Evolutionary conservation across 805 yeast genomes (phyloP), one percentile per base, ranked within the genome.

Genomic region (Pichia heedii): DNA sequence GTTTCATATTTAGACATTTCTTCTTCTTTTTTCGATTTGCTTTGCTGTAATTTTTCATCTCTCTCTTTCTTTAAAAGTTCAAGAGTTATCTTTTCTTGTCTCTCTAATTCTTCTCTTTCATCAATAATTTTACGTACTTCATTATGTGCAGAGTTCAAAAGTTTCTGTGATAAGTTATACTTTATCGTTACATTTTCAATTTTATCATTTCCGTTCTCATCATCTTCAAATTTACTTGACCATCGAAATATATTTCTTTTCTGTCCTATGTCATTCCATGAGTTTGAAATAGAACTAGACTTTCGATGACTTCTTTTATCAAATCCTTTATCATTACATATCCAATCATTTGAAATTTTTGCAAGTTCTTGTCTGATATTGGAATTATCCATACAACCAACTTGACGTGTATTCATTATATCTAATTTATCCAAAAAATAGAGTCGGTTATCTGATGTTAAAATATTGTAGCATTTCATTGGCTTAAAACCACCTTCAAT

Each of bases 281-380:
- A 13, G 12, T 29, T n/a, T 10, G 32, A 29, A 15, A 13, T 15
- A 8, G 32, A 29, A 15, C 15, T 15, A 8, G 32, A 22, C 29
- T 38, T 46, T 32, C 21, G 7, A 32, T 32, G 20, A 22, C 18
- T 32, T 12, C 18, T 40, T 16, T 38, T 42, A 36, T 32, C 33
- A 38, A 29, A 10, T 56, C 56, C 37, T 54, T 61, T 29, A 42
- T 61, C 66, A n/a, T 45, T 49, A 11, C 41, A 47, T 5, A 53
- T 48, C 66, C 66, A 61, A 16, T 42, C 36, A 26, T 48, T 47
- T 2, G 56, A 34, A 3, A 59, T 48, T 12, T 36, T 35, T 3
- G 36, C 21, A 15, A 52, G 11, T 20, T 51, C 46, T 20, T 46
- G 38, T 21, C 49, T 43, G 5, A 48, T 40, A 7, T 21, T 33